Percentiles rank a stretch among this genome's conserved stretches.
Conservation (phyloP, 2,329 filamentous ascomycete species). For the Diaporthe velutina region DNA sequence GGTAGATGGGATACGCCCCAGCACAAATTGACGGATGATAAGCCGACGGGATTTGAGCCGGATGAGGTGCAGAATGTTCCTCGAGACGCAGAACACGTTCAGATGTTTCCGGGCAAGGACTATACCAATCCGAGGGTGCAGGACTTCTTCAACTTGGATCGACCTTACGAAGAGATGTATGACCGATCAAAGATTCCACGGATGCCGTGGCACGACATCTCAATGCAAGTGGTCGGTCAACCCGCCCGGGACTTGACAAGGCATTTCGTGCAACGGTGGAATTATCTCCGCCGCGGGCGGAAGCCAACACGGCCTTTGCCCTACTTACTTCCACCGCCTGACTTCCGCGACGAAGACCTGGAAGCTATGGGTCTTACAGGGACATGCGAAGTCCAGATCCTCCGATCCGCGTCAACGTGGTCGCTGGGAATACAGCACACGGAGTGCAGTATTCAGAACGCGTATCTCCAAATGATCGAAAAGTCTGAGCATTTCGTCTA, state of each 20-base stretch:
- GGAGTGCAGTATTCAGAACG: slow-evolving; percentile 95
- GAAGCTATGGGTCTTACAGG: slow-evolving; percentile 90
- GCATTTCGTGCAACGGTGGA: slow-evolving; percentile 98
- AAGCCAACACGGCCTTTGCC: slow-evolving; percentile 95
- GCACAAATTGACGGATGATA: slow-evolving; percentile 91
- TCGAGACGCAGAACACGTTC: slow-evolving; percentile 93
- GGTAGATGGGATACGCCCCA: slow-evolving; percentile 97
- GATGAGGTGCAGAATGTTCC: slow-evolving; percentile 77
- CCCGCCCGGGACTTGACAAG: slow-evolving; percentile 93
- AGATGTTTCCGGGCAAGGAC: slow-evolving; percentile 97
- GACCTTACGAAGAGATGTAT: slow-evolving; percentile 99
- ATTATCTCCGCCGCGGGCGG: slow-evolving; percentile 92
- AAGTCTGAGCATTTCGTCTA: slow-evolving; percentile 98
- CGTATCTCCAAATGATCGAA: slow-evolving; percentile 94
- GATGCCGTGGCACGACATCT: slow-evolving; percentile 99
- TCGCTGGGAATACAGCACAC: slow-evolving; percentile 89
- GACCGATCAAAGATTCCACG: slow-evolving; percentile 88
- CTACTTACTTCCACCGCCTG: slow-evolving; percentile 92
- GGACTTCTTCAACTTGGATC: slow-evolving; percentile 92
- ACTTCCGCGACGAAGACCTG: slow-evolving; percentile 88
- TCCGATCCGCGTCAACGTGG: slow-evolving; percentile 92
- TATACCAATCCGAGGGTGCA: slow-evolving; percentile 97
- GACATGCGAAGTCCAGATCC: slow-evolving; percentile 95
- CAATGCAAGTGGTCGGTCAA: slow-evolving; percentile 97
- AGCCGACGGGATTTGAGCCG: slow-evolving; percentile 92